Evolutionary conservation across 768 basidiomycete genomes (phyloP), one percentile per base, ranked within the genome.

Genomic region (Serendipita sp.): DNA sequence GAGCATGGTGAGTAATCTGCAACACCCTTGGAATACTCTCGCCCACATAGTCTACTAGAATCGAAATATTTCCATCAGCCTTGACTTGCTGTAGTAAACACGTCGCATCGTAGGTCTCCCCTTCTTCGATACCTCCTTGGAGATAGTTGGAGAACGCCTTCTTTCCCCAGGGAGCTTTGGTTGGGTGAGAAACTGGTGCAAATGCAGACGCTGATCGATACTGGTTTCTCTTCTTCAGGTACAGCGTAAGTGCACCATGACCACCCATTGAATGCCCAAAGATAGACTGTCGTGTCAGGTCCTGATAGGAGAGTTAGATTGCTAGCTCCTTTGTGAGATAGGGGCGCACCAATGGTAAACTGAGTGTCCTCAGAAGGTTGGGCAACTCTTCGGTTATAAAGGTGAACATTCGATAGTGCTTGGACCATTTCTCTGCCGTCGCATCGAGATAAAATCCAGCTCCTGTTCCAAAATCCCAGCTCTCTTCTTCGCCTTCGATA

Each of bases 241-340:
- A 97, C 45, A 97, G 75, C 15, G 88, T 88, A 32, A 99, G 80
- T 11, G 96, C 92, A 5, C 96, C 96, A 71, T 96, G 93, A 1
- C 96, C 96, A 65, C 90, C 92, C 96, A 98, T 99, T 51, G 89
- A 92, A 75, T 99, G 96, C 8, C 96, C 96, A 71, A 92, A 88
- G 70, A 98, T 86, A 24, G 92, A 92, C 71, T 89, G 85, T 62
- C 88, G 84, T 37, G 77, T 79, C 68, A 86, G 80, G 77, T 98
- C 92, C 91, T 93, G 69, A 30, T 34, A 34, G 16, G 51, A 24
- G 13, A n/a, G 28, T 34, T 5, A 34, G 56, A 67, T 34, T 30
- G 65, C 45, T 62, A 16, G 32, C 28, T 35, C 10, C 30, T 53
- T 63, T 53, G 24, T 46, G 35, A n/a, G 24, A 63, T 35, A 56